Evolutionary conservation across 805 yeast species (phyloP), one percentile per base, ranked within the genome.

Genomic region (Zygotorulaspora chibaensis): DNA sequence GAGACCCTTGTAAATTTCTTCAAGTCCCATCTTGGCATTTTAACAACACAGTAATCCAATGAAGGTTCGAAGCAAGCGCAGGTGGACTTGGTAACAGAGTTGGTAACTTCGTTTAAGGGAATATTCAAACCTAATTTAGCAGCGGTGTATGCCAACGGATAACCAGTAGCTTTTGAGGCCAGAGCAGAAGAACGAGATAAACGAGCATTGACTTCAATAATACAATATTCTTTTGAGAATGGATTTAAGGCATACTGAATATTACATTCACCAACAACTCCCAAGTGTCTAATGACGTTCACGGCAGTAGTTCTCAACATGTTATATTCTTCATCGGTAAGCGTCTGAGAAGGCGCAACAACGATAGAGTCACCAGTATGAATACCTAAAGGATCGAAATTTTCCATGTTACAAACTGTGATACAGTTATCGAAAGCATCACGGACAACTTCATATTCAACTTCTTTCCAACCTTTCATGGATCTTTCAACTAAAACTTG

Each of bases 281-380:
- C 98, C 61, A 91, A 76, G 66, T 91, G 99, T 70, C 98, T 83
- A 58, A 91, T 93, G 53, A 91, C 96, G 54, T 91, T 93, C 57
- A 93, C 93, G 38, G 99, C 99, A 38, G 99, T 88, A 42, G 97
- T 85, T 74, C 99, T 83, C 65, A 91, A 77, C 98, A 93, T 93
- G 73, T 91, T 87, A 74, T 90, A 91, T 63, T 91, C 99, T 67
- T 87, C 96, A 66, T 91, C 98, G 15, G 96, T 85, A 54, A 91
- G 74, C 35, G 99, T 91, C 74, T 91, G 99, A 36, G 97, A 90
- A 41, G 99, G 99, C 44, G 99, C 99, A 62, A 91, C 96, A 46
- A 91, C 99, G 62, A 91, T 93, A 45, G 98, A 93, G 69, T 91
- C 99, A 77, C 99, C 99, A 49, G 99, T 91, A 67, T 91, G 99